phyloP scores from a whole-genome alignment of 2,329 filamentous ascomycete species.

The Ambrosiella cleistominuta region DNA sequence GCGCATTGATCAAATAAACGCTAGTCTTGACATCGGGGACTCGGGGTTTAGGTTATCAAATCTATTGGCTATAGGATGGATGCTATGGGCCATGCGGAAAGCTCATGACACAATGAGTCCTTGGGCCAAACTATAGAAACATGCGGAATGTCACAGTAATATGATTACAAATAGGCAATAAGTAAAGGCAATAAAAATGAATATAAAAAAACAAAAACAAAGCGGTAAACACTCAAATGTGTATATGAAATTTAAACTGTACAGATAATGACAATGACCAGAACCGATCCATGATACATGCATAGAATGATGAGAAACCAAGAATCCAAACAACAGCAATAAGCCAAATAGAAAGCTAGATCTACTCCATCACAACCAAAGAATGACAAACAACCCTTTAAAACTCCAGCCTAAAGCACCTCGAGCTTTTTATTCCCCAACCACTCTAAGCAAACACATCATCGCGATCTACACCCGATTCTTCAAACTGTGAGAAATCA shows the following conservation, averaged over 20 bases:
- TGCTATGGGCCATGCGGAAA: background rate
- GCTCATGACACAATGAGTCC: background rate
- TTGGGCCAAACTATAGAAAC: background rate
- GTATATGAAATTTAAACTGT: background rate
- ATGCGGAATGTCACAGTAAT: background rate
- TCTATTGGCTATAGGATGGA: background rate
- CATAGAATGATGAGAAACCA: background rate
- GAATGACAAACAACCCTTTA: background rate
- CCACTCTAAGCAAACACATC: conserved; percentile 68
- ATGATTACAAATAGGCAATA: background rate
- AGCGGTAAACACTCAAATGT: background rate
- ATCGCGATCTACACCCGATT: conserved; percentile 82
- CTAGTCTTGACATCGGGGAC: too few species aligned
- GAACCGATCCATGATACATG: background rate
- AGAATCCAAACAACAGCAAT: background rate
- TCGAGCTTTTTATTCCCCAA: background rate
- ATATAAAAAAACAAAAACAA: background rate
- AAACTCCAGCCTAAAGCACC: background rate
- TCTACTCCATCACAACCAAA: background rate
- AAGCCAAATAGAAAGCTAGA: background rate
- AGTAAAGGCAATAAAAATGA: background rate
- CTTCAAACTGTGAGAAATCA: conserved; percentile 92
- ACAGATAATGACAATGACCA: background rate
- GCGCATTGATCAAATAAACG: too few species aligned
- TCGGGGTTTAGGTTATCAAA: background rate